phyloP scores from a whole-genome alignment of 306 rosid species.

The Rosa multiflora region DNA sequence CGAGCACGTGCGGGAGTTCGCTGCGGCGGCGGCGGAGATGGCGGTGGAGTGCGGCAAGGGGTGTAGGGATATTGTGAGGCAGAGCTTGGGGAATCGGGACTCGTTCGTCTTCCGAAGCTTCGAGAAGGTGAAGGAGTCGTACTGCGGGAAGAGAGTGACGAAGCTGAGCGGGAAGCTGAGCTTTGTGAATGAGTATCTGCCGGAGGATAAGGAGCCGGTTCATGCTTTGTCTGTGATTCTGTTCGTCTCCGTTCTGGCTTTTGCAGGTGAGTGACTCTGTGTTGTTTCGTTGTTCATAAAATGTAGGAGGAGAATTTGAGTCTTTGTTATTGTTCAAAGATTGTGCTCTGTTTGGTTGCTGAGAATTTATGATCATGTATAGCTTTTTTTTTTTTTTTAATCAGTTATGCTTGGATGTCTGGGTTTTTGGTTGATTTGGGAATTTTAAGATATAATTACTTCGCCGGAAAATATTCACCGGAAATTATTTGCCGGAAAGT shows the following conservation, averaged over 20 bases:
- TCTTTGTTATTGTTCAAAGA: background rate
- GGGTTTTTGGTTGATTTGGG: background rate
- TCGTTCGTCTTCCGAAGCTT: conserved; percentile 50
- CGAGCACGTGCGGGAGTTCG: conserved; percentile 62
- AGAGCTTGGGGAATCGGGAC: conserved; percentile 64
- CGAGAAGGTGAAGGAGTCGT: conserved; percentile 47
- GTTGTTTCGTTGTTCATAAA: conserved; percentile 20
- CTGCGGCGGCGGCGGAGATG: conserved; percentile 75
- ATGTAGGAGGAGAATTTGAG: background rate
- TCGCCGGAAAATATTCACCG: background rate
- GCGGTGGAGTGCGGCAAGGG: conserved; percentile 81
- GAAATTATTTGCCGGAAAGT: background rate
- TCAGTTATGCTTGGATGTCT: background rate
- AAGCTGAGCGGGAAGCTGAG: conserved; percentile 45
- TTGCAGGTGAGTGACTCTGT: conserved; percentile 52
- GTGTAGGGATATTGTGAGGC: conserved; percentile 80
- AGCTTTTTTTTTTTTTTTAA: background rate
- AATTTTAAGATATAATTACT: background rate
- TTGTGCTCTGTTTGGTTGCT: conserved; percentile 10
- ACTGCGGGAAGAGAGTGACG: conserved; percentile 39
- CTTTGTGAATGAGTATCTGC: conserved; percentile 57
- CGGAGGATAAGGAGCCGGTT: conserved; percentile 90
- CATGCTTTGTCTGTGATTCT: conserved; percentile 69
- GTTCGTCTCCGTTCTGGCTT: conserved; percentile 55
- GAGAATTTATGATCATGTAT: background rate